These are phyloP conservation scores for Bipolaris zeicola DNA, from an alignment of 2,329 filamentous ascomycete genomes.

Conservation along the genomic window DNA sequence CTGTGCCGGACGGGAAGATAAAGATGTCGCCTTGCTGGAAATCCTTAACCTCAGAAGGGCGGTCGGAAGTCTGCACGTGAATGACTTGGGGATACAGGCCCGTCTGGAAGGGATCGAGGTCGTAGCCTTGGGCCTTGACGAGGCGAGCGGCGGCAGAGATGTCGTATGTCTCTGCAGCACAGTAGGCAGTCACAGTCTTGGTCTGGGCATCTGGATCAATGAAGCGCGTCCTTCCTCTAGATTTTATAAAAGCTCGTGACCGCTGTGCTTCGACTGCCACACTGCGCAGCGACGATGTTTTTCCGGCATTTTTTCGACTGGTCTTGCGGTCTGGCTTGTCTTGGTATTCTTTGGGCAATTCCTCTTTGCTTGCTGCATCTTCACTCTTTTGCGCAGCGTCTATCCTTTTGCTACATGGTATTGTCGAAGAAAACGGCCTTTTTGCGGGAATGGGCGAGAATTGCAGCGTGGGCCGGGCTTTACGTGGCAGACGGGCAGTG, in stretches of 20 bases:
- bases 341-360: slow-evolving; percentile 13
- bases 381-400: slow-evolving; percentile 36
- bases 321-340: slow-evolving; percentile 27
- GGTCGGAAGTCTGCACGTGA: slow-evolving; percentile 58
- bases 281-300: slow-evolving; percentile 71
- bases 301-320: slow-evolving; percentile 37
- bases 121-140: slow-evolving; percentile 63
- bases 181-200: slow-evolving; percentile 67
- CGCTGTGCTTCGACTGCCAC: slow-evolving; percentile 85
- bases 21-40: slow-evolving; percentile 79
- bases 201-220: slow-evolving; percentile 55
- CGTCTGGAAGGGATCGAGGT: slow-evolving; percentile 66
- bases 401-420: slow-evolving; percentile 22
- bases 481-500: slow-evolving; percentile 1
- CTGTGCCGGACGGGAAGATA: slow-evolving; percentile 90
- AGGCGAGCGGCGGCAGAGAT: slow-evolving; percentile 63
- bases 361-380: slow-evolving; percentile 15
- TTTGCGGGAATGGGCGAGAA: slow-evolving; percentile 12
- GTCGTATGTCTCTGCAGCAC: slow-evolving; percentile 70
- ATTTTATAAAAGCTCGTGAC: slow-evolving; percentile 60
- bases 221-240: slow-evolving; percentile 51
- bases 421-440: slow-evolving; percentile 23
- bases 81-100: slow-evolving; percentile 69
- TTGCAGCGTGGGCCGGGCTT: slow-evolving; percentile 8
- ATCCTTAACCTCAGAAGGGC: slow-evolving; percentile 51